These are phyloP conservation scores for Neurospora sp. DNA, from an alignment of 495 filamentous ascomycete genomes.

Conservation along the genomic window DNA sequence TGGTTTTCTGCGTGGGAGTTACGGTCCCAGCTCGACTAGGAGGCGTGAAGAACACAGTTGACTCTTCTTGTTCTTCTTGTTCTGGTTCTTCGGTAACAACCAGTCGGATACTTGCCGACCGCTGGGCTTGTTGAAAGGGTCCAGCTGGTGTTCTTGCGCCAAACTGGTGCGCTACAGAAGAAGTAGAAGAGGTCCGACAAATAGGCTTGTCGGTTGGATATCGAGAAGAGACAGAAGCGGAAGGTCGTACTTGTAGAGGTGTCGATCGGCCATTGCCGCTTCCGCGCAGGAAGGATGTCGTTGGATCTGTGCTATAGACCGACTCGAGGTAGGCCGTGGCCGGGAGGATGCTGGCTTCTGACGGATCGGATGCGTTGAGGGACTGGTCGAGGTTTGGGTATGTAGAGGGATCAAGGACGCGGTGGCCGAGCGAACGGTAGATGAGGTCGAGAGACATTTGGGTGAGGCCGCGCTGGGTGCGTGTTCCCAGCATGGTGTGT, in stretches of 20 bases:
- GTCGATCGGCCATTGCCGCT: not conserved
- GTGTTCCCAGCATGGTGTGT: conserved; percentile 92
- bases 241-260: conserved; percentile 40
- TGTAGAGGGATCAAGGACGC: conserved; percentile 52
- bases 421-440: conserved; percentile 64
- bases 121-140: not conserved
- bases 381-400: conserved; percentile 56
- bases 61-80: not conserved
- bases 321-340: conserved; percentile 71
- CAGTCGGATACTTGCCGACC: not conserved
- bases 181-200: conserved; percentile 7
- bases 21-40: not conserved
- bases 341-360: conserved; percentile 72
- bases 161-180: not conserved
- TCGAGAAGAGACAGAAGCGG: conserved; percentile 14
- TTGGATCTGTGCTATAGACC: conserved; percentile 55
- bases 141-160: not conserved
- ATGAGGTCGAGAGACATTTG: conserved; percentile 87
- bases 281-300: conserved; percentile 35
- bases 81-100: not conserved
- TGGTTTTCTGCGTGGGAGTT: not conserved
- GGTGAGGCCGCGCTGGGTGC: conserved; percentile 74
- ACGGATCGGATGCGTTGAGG: conserved; percentile 64
- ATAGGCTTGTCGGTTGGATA: conserved; percentile 2
- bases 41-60: not conserved